These are phyloP conservation scores for Nakazawaea molendinolei DNA, from an alignment of 805 yeast genomes.

Conservation along the genomic window DNA sequence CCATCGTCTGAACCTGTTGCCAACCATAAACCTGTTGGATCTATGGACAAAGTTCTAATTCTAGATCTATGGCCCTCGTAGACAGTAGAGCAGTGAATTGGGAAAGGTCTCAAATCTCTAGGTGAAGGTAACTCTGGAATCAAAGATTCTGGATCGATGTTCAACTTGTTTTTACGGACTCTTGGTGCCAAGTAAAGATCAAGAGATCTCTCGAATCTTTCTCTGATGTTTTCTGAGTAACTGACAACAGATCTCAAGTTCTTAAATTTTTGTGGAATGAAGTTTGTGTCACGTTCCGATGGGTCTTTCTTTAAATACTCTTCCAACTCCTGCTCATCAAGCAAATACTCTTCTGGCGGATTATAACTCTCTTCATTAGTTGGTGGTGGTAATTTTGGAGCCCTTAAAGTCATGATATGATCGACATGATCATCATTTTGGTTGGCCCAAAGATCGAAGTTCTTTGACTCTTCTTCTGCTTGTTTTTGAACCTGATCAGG, in stretches of 20 bases:
- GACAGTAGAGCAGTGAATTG: slow-evolving; percentile 78
- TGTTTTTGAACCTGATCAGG: slow-evolving; percentile 51
- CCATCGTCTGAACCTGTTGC: slow-evolving; percentile 99
- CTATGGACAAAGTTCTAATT: slow-evolving; percentile 76
- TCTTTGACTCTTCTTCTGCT: slow-evolving; percentile 42
- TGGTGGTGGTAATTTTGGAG: slow-evolving; percentile 95
- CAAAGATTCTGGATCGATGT: slow-evolving; percentile 92
- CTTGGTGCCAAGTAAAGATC: slow-evolving; percentile 96
- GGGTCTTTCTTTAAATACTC: slow-evolving; percentile 68
- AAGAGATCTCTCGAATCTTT: slow-evolving; percentile 87
- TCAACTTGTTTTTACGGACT: slow-evolving; percentile 81
- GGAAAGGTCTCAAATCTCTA: slow-evolving; percentile 94
- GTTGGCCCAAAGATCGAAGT: slow-evolving; percentile 81
- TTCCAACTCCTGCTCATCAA: slow-evolving; percentile 69
- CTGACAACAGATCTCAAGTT: slow-evolving; percentile 93
- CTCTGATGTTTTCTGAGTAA: slow-evolving; percentile 77
- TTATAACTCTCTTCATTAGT: slow-evolving; percentile 94
- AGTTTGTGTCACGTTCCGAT: slow-evolving; percentile 70
- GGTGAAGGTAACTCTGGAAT: slow-evolving; percentile 97
- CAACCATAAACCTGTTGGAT: slow-evolving; percentile 87
- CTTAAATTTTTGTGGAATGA: slow-evolving; percentile 72
- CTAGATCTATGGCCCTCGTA: slow-evolving; percentile 80
- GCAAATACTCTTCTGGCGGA: slow-evolving; percentile 93
- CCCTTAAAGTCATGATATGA: slow-evolving; percentile 87
- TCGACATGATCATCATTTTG: slow-evolving; percentile 46